Percentiles rank a stretch among this genome's conserved stretches.
These are phyloP conservation scores for Microsporum audouinii DNA, from an alignment of 2,329 filamentous ascomycete genomes.

Conservation along the genomic window DNA sequence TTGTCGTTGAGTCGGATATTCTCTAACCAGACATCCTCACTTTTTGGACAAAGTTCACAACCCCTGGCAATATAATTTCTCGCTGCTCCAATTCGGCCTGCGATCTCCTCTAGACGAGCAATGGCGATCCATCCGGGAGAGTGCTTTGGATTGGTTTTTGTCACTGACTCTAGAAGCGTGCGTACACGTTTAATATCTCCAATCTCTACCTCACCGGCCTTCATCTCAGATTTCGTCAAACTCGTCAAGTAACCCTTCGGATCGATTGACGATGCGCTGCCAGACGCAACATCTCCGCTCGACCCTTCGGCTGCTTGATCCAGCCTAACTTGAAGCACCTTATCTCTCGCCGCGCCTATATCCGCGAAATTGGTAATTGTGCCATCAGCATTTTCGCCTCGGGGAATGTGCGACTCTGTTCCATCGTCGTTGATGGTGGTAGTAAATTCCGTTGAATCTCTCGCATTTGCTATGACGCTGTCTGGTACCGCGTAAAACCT, in stretches of 20 bases:
- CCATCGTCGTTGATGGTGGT: slow-evolving; percentile 82
- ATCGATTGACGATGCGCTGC: slow-evolving; percentile 83
- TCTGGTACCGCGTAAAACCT: slow-evolving; percentile 95
- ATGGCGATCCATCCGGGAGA: slow-evolving; percentile 93
- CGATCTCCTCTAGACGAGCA: slow-evolving; percentile 80
- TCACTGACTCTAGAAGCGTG: slow-evolving; percentile 86
- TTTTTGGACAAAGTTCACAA: slow-evolving; percentile 83
- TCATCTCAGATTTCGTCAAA: slow-evolving; percentile 67
- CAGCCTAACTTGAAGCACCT: slow-evolving; percentile 85
- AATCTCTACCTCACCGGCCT: slow-evolving; percentile 69
- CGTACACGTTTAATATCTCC: slow-evolving; percentile 92
- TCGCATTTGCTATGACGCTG: slow-evolving; percentile 79
- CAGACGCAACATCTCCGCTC: slow-evolving; percentile 57
- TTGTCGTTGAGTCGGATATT: slow-evolving; percentile 87
- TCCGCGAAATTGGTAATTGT: slow-evolving; percentile 98
- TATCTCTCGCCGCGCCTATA: slow-evolving; percentile 91
- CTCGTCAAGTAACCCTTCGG: slow-evolving; percentile 93
- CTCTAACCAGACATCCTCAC: slow-evolving; percentile 90
- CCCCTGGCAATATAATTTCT: slow-evolving; percentile 79
- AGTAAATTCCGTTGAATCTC: slow-evolving; percentile 68
- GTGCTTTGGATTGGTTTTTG: slow-evolving; percentile 92
- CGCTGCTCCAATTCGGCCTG: slow-evolving; percentile 81
- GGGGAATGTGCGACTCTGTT: slow-evolving; percentile 36
- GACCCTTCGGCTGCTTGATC: slow-evolving; percentile 73
- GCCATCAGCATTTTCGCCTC: slow-evolving; percentile 52